Conservation (phyloP, 495 filamentous ascomycete genomes). For the Neurospora sp. region DNA sequence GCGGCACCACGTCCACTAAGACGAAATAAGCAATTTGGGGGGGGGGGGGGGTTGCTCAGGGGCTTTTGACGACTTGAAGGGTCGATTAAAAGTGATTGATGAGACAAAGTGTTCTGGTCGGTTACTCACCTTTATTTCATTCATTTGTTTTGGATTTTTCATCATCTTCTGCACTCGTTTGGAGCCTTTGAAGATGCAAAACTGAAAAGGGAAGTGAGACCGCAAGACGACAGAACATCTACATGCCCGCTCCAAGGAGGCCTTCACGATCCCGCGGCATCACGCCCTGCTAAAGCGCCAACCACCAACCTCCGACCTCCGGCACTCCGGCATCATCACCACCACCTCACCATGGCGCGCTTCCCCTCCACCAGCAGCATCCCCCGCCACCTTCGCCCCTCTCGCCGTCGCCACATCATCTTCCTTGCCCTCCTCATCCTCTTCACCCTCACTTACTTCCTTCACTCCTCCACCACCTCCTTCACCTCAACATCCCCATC, state of each 20-base stretch:
- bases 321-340: neutral
- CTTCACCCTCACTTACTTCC: slow-evolving; percentile 1
- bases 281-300: neutral
- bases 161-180: neutral
- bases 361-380: neutral
- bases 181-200: no score
- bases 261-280: neutral
- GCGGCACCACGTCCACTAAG: neutral
- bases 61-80: neutral
- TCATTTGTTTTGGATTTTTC: neutral
- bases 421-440: neutral
- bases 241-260: no score
- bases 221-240: neutral
- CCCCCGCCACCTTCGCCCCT: neutral
- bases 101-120: neutral
- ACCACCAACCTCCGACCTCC: neutral
- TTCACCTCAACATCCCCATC: neutral
- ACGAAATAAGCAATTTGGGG: neutral
- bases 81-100: neutral
- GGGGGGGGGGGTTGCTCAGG: neutral
- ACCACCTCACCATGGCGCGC: neutral
- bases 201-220: no score
- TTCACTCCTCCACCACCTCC: slow-evolving; percentile 1
- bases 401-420: neutral
- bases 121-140: neutral